Evolutionary conservation across 2,329 filamentous ascomycete genomes (phyloP).

Genomic region (Beauveria caledonica): DNA sequence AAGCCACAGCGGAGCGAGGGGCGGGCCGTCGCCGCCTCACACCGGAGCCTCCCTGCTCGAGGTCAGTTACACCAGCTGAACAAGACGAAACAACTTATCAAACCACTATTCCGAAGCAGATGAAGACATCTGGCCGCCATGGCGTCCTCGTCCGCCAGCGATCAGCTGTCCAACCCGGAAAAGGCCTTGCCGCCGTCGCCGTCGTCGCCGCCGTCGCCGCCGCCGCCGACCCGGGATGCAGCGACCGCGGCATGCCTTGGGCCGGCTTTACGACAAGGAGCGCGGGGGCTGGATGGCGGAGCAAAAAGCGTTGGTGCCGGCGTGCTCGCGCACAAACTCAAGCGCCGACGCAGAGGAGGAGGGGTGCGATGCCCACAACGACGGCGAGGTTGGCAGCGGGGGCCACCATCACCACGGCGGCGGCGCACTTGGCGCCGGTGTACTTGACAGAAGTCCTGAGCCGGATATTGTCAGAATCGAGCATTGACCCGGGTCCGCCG

Average conservation of each 20-base stretch:
- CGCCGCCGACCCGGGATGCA: background rate
- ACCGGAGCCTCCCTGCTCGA: background rate
- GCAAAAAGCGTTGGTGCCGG: slow-evolving; percentile 5
- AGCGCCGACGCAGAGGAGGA: background rate
- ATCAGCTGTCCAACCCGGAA: background rate
- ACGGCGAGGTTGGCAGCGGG: background rate
- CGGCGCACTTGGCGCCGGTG: slow-evolving; percentile 13
- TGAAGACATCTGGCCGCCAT: background rate
- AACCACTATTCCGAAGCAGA: too few species aligned
- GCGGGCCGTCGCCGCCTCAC: background rate
- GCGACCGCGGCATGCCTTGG: too few species aligned
- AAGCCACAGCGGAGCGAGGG: background rate
- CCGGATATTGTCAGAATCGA: slow-evolving; percentile 31
- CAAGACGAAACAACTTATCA: too few species aligned
- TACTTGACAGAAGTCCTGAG: slow-evolving; percentile 32
- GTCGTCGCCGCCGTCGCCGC: too few species aligned
- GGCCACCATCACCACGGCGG: slow-evolving; percentile 2
- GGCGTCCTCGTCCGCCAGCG: background rate
- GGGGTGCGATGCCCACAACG: background rate
- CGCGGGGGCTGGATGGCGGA: slow-evolving; percentile 6
- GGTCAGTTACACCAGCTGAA: background rate
- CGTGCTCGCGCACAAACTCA: background rate
- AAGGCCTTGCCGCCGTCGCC: background rate
- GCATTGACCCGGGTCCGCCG: slow-evolving; percentile 36
- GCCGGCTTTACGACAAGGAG: background rate